Conservation (phyloP, 169 alveolate species). For the Pseudocohnilembus persalinus region DNA sequence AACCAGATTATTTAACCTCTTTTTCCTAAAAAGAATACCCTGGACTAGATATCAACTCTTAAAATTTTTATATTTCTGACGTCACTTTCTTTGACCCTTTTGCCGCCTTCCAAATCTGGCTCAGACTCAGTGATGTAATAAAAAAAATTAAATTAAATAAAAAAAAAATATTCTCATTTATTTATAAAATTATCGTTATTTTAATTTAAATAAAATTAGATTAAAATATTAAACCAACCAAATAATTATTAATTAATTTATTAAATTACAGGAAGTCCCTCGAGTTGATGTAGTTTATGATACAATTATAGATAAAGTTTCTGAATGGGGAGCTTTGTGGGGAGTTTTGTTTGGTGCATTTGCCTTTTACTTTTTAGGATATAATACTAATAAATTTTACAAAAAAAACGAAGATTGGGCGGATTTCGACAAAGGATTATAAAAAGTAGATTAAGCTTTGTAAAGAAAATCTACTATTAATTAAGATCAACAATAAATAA, state of each 20-base stretch:
- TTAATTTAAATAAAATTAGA: too few relatives aligned
- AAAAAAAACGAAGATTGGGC: conserved; percentile 43
- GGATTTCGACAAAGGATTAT: conserved; percentile 11
- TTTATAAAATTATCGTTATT: too few relatives aligned
- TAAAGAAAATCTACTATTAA: too few relatives aligned
- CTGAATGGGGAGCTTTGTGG: conserved; percentile 48
- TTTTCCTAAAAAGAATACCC: conserved; percentile 1
- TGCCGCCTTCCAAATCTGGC: conserved; percentile 35
- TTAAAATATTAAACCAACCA: too few relatives aligned
- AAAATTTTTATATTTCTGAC: conserved; percentile 31
- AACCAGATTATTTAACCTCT: conserved; percentile 28
- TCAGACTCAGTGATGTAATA: conserved; percentile 23
- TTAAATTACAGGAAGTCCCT: not conserved
- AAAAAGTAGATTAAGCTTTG: conserved; percentile 20
- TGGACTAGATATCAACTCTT: not conserved
- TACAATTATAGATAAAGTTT: conserved; percentile 30
- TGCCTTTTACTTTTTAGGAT: conserved; percentile 41
- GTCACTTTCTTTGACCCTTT: conserved; percentile 10
- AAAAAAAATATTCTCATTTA: not conserved
- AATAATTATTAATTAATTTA: too few relatives aligned
- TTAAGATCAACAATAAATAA: too few relatives aligned
- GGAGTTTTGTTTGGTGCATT: conserved; percentile 40
- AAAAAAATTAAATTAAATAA: not conserved
- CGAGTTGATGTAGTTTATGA: conserved; percentile 18
- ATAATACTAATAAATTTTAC: conserved; percentile 34